A percentile compares a stretch with the other conserved stretches of the same genome.
Evolutionary conservation across 202 grass and related monocot genomes (phyloP).

Genomic region (Elaeis oleifera): DNA sequence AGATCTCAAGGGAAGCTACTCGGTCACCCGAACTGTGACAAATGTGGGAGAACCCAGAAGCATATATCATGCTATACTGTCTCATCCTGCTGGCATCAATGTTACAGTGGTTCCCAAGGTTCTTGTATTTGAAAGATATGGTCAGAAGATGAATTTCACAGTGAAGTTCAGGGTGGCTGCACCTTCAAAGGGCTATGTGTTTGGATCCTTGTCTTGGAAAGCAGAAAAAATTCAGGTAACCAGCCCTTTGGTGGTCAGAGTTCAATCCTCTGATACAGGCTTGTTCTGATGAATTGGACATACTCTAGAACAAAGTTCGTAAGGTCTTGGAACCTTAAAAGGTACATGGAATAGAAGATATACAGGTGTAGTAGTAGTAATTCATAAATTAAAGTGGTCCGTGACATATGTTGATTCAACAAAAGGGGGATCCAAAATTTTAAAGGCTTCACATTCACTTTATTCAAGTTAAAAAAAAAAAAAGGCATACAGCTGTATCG

Average conservation of each 20-base stretch:
- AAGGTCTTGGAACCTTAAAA: too few relatives aligned
- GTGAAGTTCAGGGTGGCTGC: conserved; percentile 36
- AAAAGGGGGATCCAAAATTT: too few relatives aligned
- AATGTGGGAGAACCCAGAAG: conserved; percentile 38
- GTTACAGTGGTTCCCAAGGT: conserved; percentile 50
- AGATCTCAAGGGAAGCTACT: conserved; percentile 39
- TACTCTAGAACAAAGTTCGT: too few relatives aligned
- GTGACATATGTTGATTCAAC: too few relatives aligned
- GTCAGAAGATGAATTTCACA: conserved; percentile 41
- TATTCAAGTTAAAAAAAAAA: too few relatives aligned
- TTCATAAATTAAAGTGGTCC: too few relatives aligned
- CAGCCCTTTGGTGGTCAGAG: conserved; percentile 42
- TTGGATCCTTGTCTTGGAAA: conserved; percentile 50
- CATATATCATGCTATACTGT: conserved; percentile 31
- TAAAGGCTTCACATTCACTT: too few relatives aligned
- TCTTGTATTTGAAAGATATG: conserved; percentile 37
- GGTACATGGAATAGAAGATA: too few relatives aligned
- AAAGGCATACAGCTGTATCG: too few relatives aligned
- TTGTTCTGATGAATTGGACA: not conserved
- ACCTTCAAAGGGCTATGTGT: conserved; percentile 43
- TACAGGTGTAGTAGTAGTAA: too few relatives aligned
- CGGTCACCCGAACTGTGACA: conserved; percentile 43
- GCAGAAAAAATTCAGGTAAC: conserved; percentile 25
- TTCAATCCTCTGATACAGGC: not conserved
- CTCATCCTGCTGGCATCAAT: conserved; percentile 40